Conservation (phyloP, 2,329 filamentous ascomycete genomes). For the Dothiorella sarmentorum region DNA sequence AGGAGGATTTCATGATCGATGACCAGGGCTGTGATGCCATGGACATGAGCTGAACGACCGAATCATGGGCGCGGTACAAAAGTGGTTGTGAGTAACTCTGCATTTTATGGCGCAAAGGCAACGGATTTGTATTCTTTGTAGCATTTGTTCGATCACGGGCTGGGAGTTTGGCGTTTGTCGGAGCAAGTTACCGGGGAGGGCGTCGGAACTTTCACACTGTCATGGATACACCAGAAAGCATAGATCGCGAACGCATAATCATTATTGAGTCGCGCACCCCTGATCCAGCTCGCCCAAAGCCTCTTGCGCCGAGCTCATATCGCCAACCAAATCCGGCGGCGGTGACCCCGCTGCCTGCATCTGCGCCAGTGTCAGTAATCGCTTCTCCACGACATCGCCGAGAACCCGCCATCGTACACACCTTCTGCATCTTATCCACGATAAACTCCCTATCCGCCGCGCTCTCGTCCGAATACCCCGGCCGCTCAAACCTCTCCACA, state of each 20-base stretch:
- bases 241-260: constrained; percentile 11
- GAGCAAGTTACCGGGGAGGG: neutral
- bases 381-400: neutral
- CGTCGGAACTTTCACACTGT: neutral
- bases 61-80: neutral
- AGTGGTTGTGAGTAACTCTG: neutral
- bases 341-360: constrained; percentile 96
- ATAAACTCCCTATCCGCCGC: constrained; percentile 82
- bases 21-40: constrained; percentile 28
- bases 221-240: constrained; percentile 1
- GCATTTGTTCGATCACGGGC: neutral
- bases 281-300: constrained; percentile 53
- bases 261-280: constrained; percentile 61
- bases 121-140: neutral
- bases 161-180: neutral
- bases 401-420: constrained; percentile 49
- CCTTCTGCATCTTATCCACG: constrained; percentile 97
- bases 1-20: constrained; percentile 20
- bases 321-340: constrained; percentile 84
- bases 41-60: constrained; percentile 32
- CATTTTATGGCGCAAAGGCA: neutral
- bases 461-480: constrained; percentile 77
- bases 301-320: constrained; percentile 80
- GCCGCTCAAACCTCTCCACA: constrained; percentile 80
- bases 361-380: constrained; percentile 46